Evolutionary conservation across 2,329 filamentous ascomycete genomes (phyloP), one percentile per base, ranked within the genome.

Genomic region (Coniochaeta sp.): DNA sequence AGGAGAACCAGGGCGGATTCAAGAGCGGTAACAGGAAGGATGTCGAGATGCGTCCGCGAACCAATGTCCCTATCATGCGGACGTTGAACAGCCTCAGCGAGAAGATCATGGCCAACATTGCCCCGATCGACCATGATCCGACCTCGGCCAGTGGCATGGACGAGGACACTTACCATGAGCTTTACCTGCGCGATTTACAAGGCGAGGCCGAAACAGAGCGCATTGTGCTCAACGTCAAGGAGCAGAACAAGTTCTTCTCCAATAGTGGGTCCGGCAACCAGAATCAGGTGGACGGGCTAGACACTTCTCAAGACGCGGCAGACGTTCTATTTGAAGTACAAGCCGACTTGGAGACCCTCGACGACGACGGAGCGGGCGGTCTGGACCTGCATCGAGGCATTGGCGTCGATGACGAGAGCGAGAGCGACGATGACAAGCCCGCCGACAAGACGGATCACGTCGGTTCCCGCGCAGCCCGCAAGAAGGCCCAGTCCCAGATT

Each of bases 21-120:
- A 88, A 83, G 67, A 76, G 82, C 63, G 95, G 95, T 57, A 98
- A 99, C 72, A 82, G 89, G 58, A 91, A 93, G 60, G 92, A 98
- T 70, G 77, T 89, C 38, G 95, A 96, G 65, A 97, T 98, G 91
- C 84, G 91, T 36, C 91, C 92, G 1, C 81, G 86, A 12, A 77
- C 84, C 54, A 93, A 95, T 70, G 88, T 95, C 1, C 93, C 92
- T 12, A 96, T 98, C 63, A 88, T 98, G 64, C 87, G 89, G 63
- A 92, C 91, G 0, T 78, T 99, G 60, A 99, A 99, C 72, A 91
- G 84, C 62, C 82, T 98, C 60, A 96, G 91, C 67, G 91, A 95
- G 73, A 97, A 96, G 74, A 89, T 99, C 71, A 89, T 99, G 82
- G 89, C 89, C 56, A 89, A 93, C 64, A 91, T 96, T 12, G 85